Percentiles rank a stretch among this genome's conserved stretches.
phyloP scores from a whole-genome alignment of 495 filamentous ascomycete genomes.

The Penicillium odoratum region DNA sequence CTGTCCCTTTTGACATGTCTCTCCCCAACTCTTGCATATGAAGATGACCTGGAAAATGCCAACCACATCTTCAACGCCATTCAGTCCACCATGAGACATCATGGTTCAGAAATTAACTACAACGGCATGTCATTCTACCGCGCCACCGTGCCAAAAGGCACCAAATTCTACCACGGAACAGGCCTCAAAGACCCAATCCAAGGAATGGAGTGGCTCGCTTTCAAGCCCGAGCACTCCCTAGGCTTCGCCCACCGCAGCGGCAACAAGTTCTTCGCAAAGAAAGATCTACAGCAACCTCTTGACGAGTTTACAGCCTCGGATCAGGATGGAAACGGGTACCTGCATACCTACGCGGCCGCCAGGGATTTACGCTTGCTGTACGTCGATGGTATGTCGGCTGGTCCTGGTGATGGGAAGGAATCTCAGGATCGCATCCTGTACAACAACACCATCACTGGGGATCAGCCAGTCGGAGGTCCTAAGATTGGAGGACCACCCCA shows the following conservation, averaged over 20 bases:
- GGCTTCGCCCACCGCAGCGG: slow-evolving; percentile 42
- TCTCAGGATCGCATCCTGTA: slow-evolving; percentile 56
- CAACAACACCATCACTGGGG: slow-evolving; percentile 22
- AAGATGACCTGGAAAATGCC: slow-evolving; percentile 34
- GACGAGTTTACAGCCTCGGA: slow-evolving; percentile 5
- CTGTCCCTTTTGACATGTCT: not conserved
- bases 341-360: slow-evolving; percentile 57
- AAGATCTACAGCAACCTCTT: slow-evolving; percentile 2
- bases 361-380: slow-evolving; percentile 57
- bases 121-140: slow-evolving; percentile 69
- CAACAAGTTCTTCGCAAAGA: not conserved
- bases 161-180: slow-evolving; percentile 62
- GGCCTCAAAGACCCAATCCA: slow-evolving; percentile 35
- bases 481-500: slow-evolving; percentile 8
- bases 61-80: slow-evolving; percentile 67
- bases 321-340: slow-evolving; percentile 38
- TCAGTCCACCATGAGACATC: slow-evolving; percentile 67
- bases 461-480: slow-evolving; percentile 4
- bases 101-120: slow-evolving; percentile 65
- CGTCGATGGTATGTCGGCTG: slow-evolving; percentile 61
- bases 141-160: slow-evolving; percentile 56
- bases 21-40: not conserved
- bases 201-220: slow-evolving; percentile 66
- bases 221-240: slow-evolving; percentile 67
- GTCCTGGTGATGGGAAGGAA: slow-evolving; percentile 57